Conservation (phyloP, 345 rosid genomes). For the Geranium rotundifolium region DNA sequence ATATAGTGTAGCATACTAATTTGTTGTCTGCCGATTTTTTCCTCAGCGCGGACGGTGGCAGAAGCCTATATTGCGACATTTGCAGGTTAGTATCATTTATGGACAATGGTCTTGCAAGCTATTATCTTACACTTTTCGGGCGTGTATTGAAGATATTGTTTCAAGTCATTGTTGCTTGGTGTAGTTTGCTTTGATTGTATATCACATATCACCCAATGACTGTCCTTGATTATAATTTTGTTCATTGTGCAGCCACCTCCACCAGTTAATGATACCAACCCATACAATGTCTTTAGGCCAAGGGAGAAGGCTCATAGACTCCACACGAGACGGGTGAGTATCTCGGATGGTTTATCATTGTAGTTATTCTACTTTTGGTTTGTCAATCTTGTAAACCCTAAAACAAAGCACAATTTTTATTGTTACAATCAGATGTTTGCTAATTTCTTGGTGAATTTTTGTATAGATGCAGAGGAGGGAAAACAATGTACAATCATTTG, state of each 20-base stretch:
- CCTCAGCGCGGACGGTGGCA: constrained; percentile 91
- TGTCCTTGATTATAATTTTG: too few relatives aligned
- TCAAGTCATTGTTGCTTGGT: too few relatives aligned
- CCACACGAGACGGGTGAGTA: constrained; percentile 80
- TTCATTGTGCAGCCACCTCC: constrained; percentile 73
- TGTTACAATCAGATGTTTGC: constrained; percentile 1
- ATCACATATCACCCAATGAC: background rate
- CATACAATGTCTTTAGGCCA: constrained; percentile 94
- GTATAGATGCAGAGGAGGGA: constrained; percentile 96
- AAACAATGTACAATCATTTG: constrained; percentile 96
- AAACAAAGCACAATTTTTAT: background rate
- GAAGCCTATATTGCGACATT: constrained; percentile 91
- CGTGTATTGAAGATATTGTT: too few relatives aligned
- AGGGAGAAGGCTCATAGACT: constrained; percentile 96
- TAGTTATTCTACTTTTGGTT: too few relatives aligned
- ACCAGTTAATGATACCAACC: constrained; percentile 91
- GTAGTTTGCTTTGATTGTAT: too few relatives aligned
- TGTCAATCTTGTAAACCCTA: background rate
- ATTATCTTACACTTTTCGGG: too few relatives aligned
- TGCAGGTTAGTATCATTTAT: constrained; percentile 53
- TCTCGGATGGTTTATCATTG: background rate
- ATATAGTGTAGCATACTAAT: constrained; percentile 2
- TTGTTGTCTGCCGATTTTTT: constrained; percentile 2
- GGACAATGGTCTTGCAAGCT: too few relatives aligned
- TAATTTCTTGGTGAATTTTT: constrained; percentile 10